phyloP scores from a whole-genome alignment of 2,329 filamentous ascomycete species.

The Lecanicillium sp. region DNA sequence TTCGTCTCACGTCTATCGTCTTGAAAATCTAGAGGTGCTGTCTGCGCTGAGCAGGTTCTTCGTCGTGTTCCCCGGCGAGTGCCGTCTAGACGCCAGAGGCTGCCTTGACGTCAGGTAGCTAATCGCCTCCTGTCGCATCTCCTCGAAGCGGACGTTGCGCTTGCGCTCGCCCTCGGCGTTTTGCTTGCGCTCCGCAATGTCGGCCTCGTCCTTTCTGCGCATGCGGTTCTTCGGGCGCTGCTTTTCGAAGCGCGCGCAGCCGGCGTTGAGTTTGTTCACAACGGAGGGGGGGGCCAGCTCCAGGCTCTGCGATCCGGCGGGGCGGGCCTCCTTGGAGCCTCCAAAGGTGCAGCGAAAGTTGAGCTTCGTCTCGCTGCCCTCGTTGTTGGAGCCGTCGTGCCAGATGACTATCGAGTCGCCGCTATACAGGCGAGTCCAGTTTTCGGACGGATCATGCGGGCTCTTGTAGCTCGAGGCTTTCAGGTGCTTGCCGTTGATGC shows the following conservation, averaged over 20 bases:
- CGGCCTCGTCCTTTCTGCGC: conserved; percentile 38
- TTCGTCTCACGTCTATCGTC: background rate
- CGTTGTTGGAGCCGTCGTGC: conserved; percentile 39
- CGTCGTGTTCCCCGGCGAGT: conserved; percentile 23
- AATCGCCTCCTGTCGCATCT: conserved; percentile 40
- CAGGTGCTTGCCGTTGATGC: conserved; percentile 67
- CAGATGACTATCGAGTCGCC: conserved; percentile 72
- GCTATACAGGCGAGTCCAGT: conserved; percentile 66
- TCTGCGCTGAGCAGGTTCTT: background rate
- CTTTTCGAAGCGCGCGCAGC: conserved; percentile 40
- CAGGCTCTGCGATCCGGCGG: conserved; percentile 14
- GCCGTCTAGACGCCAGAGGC: conserved; percentile 21
- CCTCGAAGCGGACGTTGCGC: conserved; percentile 45
- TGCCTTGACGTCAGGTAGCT: conserved; percentile 31
- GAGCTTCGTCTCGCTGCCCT: conserved; percentile 38
- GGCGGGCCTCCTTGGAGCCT: conserved; percentile 41
- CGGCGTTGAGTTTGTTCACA: conserved; percentile 42
- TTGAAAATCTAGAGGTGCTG: background rate
- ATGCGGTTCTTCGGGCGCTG: conserved; percentile 28
- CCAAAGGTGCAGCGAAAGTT: conserved; percentile 52
- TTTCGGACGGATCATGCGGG: conserved; percentile 46
- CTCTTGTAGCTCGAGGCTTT: conserved; percentile 49
- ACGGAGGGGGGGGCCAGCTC: conserved; percentile 32
- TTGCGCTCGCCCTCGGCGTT: conserved; percentile 41
- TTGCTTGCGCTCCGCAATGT: conserved; percentile 37